Percentiles rank a stretch among this genome's conserved stretches.
phyloP scores from a whole-genome alignment of 306 rosid species.

The Sechiopsis laciniata region DNA sequence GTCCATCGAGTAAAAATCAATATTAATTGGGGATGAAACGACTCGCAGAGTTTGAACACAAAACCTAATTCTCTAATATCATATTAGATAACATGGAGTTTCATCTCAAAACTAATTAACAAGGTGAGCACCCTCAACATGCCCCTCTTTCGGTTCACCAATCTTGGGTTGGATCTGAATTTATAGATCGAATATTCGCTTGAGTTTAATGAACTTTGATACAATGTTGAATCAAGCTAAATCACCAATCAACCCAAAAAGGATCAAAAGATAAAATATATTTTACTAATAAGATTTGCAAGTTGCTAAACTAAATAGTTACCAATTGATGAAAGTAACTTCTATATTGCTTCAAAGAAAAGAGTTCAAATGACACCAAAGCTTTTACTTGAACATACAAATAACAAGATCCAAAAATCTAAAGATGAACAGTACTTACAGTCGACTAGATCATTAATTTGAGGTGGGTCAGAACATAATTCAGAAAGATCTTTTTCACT shows the following conservation, averaged over 20 bases:
- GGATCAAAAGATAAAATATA: neutral
- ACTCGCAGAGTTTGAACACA: too few species aligned
- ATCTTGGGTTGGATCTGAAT: too few species aligned
- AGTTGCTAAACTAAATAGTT: neutral
- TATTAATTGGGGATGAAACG: too few species aligned
- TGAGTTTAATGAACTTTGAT: too few species aligned
- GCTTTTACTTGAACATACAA: slow-evolving; percentile 3
- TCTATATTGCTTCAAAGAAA: neutral
- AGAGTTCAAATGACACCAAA: neutral
- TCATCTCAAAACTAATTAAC: too few species aligned
- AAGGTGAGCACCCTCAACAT: too few species aligned
- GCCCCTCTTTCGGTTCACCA: too few species aligned
- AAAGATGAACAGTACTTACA: slow-evolving; percentile 43
- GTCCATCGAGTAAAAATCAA: too few species aligned
- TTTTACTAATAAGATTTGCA: neutral
- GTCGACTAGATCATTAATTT: slow-evolving; percentile 28
- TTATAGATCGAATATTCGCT: too few species aligned
- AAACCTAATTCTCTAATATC: too few species aligned
- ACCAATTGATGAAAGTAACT: neutral
- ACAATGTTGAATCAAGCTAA: too few species aligned
- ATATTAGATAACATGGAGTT: too few species aligned
- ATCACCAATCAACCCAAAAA: neutral
- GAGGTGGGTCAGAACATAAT: slow-evolving; percentile 42
- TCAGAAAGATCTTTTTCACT: slow-evolving; percentile 60
- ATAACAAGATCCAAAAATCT: neutral